Evolutionary conservation across 2,329 filamentous ascomycete genomes (phyloP).

Genomic region (Ascochyta koolunga): DNA sequence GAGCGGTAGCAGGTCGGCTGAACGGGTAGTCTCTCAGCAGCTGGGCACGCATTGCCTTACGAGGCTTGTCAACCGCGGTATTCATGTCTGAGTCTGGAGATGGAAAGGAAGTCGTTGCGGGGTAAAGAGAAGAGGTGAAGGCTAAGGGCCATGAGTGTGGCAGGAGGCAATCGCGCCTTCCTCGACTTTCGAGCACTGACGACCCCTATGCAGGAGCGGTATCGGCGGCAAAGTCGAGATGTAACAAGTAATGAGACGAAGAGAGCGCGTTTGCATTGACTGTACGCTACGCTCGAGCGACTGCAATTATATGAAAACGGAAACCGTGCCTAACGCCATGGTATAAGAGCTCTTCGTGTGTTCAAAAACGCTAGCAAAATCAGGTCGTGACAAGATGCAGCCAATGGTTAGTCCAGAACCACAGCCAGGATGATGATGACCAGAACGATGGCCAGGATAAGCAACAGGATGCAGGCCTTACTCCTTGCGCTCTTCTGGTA

Average conservation of each 20-base stretch:
- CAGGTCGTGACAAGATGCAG: conserved; percentile 9
- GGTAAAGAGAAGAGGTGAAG: not conserved
- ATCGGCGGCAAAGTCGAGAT: not conserved
- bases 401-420: conserved; percentile 66
- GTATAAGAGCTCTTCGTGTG: conserved; percentile 20
- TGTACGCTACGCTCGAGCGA: not conserved
- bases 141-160: not conserved
- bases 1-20: conserved; percentile 6
- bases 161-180: not conserved
- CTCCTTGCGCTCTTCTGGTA: conserved; percentile 96
- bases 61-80: not conserved
- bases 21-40: not conserved
- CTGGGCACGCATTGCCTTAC: conserved; percentile 4
- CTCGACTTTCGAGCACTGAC: not conserved
- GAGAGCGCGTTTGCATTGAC: conserved; percentile 4
- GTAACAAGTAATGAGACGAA: not conserved
- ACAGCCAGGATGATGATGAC: conserved; percentile 89
- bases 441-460: conserved; percentile 87
- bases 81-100: not conserved
- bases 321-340: conserved; percentile 19
- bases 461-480: conserved; percentile 88
- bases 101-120: not conserved
- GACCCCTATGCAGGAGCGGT: not conserved
- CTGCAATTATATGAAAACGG: not conserved
- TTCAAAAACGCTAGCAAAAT: conserved; percentile 13